Base-by-base conservation (phyloP, 2,329 filamentous ascomycete species). In the Colletotrichum sp. region DNA sequence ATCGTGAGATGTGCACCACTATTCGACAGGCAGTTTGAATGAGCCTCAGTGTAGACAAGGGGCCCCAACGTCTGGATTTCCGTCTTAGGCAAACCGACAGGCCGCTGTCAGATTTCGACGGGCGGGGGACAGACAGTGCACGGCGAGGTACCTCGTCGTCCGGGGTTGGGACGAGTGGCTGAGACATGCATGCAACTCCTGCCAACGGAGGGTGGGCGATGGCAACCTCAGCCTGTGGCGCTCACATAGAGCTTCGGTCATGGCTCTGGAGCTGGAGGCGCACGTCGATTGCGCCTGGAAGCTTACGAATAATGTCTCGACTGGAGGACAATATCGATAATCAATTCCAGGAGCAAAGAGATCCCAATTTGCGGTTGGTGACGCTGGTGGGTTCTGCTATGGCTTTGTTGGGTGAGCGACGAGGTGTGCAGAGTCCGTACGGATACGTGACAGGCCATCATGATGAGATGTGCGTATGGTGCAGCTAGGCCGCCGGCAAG, bases 1-100 rank as follows among this genome's bases (percentile, higher is more conserved):
- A 28, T 67, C 55, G 69, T 60, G 55, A 52, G 36, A 48, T 56
- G 30, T 18, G 25, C 22, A 56, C n/a, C 56, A 64, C 39, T 65
- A 27, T 43, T 30, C 27, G 8, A 16, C 15, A 52, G 30, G 22
- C 36, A 58, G 61, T 60, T 66, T 52, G 68, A 52, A 66, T 27
- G 61, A 61, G 68, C 61, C 68, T 66, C 56, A 55, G 68, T 74
- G 16, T 27, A 48, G 43, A 58, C 34, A 27, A 39, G 22, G 55
- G 27, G 15, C 30, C 34, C 61, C 68, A 30, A 66, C 36, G 61
- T 27, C 60, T 75, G 68, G 61, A 25, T 22, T 71, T 36, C 72
- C 68, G 27, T 39, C 52, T 75, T 66, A 52, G 72, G 72, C 52
- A 75, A 75, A 25, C 72, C 68, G 68, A 61, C 72, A 71, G 28